phyloP scores from a whole-genome alignment of 495 filamentous ascomycete species.

The Aspergillus haitiensis region DNA sequence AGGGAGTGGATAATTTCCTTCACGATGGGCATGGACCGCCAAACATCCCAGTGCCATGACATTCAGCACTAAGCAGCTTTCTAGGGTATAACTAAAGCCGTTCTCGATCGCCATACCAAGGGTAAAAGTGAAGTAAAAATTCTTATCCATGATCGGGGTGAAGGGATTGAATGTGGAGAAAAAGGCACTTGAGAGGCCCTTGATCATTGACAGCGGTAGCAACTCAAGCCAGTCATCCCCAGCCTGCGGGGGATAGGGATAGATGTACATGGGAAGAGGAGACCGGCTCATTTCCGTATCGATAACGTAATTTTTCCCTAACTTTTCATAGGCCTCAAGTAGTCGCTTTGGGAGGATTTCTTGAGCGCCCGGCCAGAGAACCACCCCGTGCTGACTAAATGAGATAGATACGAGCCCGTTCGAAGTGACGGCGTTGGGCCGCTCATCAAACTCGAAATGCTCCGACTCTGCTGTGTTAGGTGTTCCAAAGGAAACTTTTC shows the following conservation, averaged over 20 bases:
- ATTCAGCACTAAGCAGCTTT: constrained; percentile 47
- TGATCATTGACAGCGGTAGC: constrained; percentile 44
- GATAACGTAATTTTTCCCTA: constrained; percentile 50
- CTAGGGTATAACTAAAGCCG: constrained; percentile 45
- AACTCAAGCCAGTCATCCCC: constrained; percentile 44
- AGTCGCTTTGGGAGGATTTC: constrained; percentile 39
- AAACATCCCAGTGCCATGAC: constrained; percentile 48
- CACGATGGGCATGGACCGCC: constrained; percentile 44
- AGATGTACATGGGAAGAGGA: constrained; percentile 44
- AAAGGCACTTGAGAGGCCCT: constrained; percentile 46
- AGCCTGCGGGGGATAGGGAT: constrained; percentile 39
- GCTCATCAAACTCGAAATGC: constrained; percentile 41
- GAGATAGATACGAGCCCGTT: constrained; percentile 45
- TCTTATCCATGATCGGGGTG: constrained; percentile 51
- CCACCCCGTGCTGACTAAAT: constrained; percentile 51
- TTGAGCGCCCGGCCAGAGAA: constrained; percentile 47
- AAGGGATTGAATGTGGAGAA: constrained; percentile 48
- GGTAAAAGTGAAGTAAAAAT: constrained; percentile 47
- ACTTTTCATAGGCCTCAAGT: constrained; percentile 37
- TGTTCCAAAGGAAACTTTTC: constrained; percentile 5
- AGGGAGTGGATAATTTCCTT: constrained; percentile 47
- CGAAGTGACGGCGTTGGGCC: constrained; percentile 30
- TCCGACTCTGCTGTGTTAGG: constrained; percentile 33
- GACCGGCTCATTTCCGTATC: constrained; percentile 44
- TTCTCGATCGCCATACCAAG: constrained; percentile 46